Evolutionary conservation across 768 basidiomycete genomes (phyloP).

Genomic region (Mycena maculata): DNA sequence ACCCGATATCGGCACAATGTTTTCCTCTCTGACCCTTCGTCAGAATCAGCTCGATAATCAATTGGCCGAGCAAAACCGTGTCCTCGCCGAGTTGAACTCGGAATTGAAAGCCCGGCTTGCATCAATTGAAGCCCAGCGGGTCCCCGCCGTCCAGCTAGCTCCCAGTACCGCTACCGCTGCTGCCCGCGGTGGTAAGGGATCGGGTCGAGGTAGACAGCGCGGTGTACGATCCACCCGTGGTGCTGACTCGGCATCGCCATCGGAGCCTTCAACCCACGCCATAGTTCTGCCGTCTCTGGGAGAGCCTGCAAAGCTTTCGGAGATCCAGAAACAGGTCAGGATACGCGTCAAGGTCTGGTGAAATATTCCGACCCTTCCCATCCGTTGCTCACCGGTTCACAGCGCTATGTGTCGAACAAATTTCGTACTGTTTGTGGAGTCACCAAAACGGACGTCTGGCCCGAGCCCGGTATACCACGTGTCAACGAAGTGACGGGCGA

Average conservation of each 20-base stretch:
- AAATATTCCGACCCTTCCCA: background rate
- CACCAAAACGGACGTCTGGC: background rate
- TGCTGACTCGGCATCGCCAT: too few relatives aligned
- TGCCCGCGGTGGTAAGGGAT: too few relatives aligned
- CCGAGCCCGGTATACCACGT: background rate
- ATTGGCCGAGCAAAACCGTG: too few relatives aligned
- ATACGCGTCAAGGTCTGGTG: background rate
- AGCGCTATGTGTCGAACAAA: background rate
- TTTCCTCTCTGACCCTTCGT: background rate
- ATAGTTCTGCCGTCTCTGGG: too few relatives aligned
- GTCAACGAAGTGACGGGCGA: background rate
- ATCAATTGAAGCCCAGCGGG: background rate
- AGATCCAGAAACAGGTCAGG: background rate
- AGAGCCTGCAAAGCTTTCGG: too few relatives aligned
- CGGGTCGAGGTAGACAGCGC: too few relatives aligned
- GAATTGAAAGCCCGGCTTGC: background rate
- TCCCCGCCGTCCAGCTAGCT: too few relatives aligned
- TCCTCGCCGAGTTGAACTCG: background rate
- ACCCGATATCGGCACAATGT: background rate
- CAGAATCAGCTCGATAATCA: background rate
- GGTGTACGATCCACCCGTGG: too few relatives aligned
- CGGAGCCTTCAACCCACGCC: too few relatives aligned
- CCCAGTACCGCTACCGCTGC: too few relatives aligned
- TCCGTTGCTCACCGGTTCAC: background rate
- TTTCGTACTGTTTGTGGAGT: background rate